Percentiles rank a stretch among this genome's conserved stretches.
phyloP scores from a whole-genome alignment of 2,329 filamentous ascomycete genomes.

The Teratosphaeria viscida region DNA sequence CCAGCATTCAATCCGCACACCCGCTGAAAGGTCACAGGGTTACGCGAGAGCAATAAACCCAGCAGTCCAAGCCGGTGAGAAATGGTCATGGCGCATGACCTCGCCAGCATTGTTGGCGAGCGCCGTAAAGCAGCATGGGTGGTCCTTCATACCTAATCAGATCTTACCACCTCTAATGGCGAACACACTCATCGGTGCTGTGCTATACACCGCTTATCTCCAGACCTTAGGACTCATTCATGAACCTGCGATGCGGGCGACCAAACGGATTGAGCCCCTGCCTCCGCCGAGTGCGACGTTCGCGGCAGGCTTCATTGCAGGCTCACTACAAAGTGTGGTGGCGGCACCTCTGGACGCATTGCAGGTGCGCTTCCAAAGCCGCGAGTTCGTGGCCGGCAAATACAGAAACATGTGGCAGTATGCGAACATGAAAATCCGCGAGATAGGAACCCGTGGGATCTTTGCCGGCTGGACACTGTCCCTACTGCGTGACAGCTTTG shows the following conservation, averaged over 20 bases:
- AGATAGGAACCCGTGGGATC: conserved; percentile 61
- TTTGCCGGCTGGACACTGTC: conserved; percentile 65
- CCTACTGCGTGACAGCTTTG: conserved; percentile 58
- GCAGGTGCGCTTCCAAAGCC: conserved; percentile 59
- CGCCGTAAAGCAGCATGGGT: conserved; percentile 59
- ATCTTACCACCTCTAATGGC: conserved; percentile 66
- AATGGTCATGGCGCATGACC: conserved; percentile 54
- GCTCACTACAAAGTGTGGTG: conserved; percentile 57
- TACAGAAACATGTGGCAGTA: conserved; percentile 64
- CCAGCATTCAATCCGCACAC: background rate
- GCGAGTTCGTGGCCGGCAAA: conserved; percentile 48
- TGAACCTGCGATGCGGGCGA: conserved; percentile 50
- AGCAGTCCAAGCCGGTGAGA: conserved; percentile 34
- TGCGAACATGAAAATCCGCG: conserved; percentile 53
- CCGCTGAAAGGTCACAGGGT: conserved; percentile 32
- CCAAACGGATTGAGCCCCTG: conserved; percentile 60
- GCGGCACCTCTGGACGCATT: conserved; percentile 68
- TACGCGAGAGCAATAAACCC: conserved; percentile 56
- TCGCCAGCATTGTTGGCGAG: conserved; percentile 60
- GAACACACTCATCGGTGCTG: conserved; percentile 62
- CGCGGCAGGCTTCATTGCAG: conserved; percentile 58
- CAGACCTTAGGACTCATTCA: conserved; percentile 58
- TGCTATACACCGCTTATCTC: conserved; percentile 67
- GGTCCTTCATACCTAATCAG: conserved; percentile 64
- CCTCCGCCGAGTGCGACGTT: conserved; percentile 55